Evolutionary conservation across 108 stramenopile genomes (phyloP).

Genomic region (Fragilaria radians): DNA sequence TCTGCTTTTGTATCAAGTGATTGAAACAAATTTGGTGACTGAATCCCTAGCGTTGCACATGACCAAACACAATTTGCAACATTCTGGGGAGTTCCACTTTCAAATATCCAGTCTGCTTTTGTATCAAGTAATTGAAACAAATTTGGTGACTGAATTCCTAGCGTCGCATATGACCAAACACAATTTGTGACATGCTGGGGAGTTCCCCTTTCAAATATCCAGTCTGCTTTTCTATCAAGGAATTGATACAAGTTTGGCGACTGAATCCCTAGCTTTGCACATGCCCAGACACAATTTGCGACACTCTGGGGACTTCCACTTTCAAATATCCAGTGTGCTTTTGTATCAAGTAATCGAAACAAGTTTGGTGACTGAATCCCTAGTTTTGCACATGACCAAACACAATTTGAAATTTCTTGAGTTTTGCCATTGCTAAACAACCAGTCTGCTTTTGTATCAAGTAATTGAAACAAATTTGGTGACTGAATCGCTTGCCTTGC

Average conservation of each 20-base stretch:
- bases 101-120: not conserved
- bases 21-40: not conserved
- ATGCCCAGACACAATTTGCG: conserved; percentile 19
- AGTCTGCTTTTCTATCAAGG: conserved; percentile 5
- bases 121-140: conserved; percentile 4
- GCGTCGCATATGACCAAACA: conserved; percentile 14
- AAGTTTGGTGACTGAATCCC: conserved; percentile 3
- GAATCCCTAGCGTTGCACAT: not conserved
- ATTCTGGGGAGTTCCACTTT: not conserved
- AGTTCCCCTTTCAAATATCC: conserved; percentile 5
- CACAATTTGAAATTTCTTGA: conserved; percentile 10
- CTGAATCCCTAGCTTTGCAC: conserved; percentile 10
- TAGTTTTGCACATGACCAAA: conserved; percentile 14
- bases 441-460: conserved; percentile 7
- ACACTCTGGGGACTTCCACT: conserved; percentile 12
- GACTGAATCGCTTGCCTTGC: conserved; percentile 8
- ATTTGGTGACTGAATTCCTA: conserved; percentile 6
- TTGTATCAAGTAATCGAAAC: conserved; percentile 9
- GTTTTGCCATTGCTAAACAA: conserved; percentile 6
- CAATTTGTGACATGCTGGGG: conserved; percentile 4
- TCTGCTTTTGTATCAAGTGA: not conserved
- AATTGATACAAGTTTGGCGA: conserved; percentile 10
- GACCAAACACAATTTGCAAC: not conserved
- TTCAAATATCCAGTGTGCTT: conserved; percentile 2
- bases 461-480: conserved; percentile 10